These are phyloP conservation scores for Phytophthora cryptogea DNA, from an alignment of 352 stramenopile genomes.

Conservation along the genomic window DNA sequence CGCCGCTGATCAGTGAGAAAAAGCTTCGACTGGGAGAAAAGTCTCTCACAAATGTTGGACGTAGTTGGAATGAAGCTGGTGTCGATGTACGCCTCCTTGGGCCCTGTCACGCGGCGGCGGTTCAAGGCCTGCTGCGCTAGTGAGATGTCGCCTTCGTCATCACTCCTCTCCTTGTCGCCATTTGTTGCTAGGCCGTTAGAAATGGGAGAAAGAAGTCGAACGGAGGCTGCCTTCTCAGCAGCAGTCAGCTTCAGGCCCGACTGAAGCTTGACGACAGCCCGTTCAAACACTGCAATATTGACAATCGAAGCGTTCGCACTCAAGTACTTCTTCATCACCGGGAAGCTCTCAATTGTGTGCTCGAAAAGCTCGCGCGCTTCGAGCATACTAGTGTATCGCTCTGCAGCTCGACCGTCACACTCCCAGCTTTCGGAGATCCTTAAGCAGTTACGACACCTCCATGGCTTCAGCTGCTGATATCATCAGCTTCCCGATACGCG, in stretches of 20 bases:
- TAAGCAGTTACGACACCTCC: not conserved
- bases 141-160: not conserved
- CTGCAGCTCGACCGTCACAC: conserved; percentile 2
- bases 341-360: not conserved
- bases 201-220: not conserved
- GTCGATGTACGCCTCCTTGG: not conserved
- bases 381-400: not conserved
- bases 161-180: not conserved
- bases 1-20: not conserved
- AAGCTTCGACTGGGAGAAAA: conserved; percentile 8
- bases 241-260: not conserved
- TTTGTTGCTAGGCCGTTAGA: not conserved
- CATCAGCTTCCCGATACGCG: not conserved
- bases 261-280: conserved; percentile 4
- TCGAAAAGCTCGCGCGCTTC: conserved; percentile 5
- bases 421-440: not conserved
- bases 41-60: not conserved
- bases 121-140: not conserved
- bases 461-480: not conserved
- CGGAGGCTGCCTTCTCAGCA: conserved; percentile 1
- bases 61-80: not conserved
- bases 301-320: not conserved
- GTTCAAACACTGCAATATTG: not conserved
- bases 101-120: not conserved
- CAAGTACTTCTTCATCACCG: conserved; percentile 2